These are phyloP conservation scores for Pythium guiyangense DNA, from an alignment of 352 stramenopile genomes.

Conservation along the genomic window DNA sequence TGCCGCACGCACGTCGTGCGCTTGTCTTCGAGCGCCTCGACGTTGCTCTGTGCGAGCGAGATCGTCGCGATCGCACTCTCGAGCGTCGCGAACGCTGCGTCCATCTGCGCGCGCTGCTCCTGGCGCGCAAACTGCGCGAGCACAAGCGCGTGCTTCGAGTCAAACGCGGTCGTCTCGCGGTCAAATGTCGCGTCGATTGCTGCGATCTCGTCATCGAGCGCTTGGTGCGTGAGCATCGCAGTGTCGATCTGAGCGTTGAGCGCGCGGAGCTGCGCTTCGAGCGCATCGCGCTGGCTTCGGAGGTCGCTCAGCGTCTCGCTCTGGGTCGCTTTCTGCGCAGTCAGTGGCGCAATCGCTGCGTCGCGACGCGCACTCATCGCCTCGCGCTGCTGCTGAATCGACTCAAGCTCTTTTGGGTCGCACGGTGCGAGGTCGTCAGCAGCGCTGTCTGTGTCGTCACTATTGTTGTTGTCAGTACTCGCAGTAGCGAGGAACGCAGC, in stretches of 20 bases:
- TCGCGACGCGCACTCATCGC: slow-evolving; percentile 41
- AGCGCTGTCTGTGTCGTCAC: neutral
- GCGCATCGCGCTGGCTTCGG: slow-evolving; percentile 36
- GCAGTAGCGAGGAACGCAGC: neutral
- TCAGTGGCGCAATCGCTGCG: slow-evolving; percentile 22
- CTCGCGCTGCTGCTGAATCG: slow-evolving; percentile 27
- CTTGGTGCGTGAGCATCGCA: slow-evolving; percentile 24
- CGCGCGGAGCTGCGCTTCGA: slow-evolving; percentile 48
- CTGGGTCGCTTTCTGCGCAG: slow-evolving; percentile 20
- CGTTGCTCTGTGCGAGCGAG: slow-evolving; percentile 29
- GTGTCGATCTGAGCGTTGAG: slow-evolving; percentile 50
- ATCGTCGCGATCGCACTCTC: slow-evolving; percentile 32
- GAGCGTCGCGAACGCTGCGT: slow-evolving; percentile 28
- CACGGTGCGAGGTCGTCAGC: slow-evolving; percentile 15
- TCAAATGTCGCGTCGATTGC: slow-evolving; percentile 48
- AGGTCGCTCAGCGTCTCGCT: slow-evolving; percentile 21
- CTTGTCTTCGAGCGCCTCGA: slow-evolving; percentile 41
- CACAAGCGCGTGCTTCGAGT: slow-evolving; percentile 43
- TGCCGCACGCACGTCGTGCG: slow-evolving; percentile 40
- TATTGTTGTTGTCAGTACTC: neutral
- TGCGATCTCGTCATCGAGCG: slow-evolving; percentile 38
- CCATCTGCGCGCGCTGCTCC: slow-evolving; percentile 33
- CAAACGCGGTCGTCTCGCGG: slow-evolving; percentile 34
- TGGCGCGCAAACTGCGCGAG: slow-evolving; percentile 29
- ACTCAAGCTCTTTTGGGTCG: slow-evolving; percentile 30